A percentile compares a stretch with the other conserved stretches of the same genome.
Evolutionary conservation across 495 filamentous ascomycete genomes (phyloP).

Genomic region (Lophium mytilinum): DNA sequence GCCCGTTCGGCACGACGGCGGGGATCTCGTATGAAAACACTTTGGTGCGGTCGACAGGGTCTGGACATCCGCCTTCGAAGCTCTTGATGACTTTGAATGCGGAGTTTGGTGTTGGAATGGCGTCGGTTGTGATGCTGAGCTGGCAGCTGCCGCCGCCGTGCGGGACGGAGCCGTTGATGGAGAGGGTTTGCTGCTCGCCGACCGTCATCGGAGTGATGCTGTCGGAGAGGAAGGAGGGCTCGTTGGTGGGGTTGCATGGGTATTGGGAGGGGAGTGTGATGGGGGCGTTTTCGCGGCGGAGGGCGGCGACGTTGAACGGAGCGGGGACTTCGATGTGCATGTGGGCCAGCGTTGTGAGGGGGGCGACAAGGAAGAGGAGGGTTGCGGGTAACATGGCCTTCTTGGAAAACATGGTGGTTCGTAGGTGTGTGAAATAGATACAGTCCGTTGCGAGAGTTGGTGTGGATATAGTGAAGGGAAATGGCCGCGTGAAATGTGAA

Average conservation of each 20-base stretch:
- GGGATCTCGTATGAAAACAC: conserved; percentile 52
- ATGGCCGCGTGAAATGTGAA: too few relatives aligned
- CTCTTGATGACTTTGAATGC: conserved; percentile 37
- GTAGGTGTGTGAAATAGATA: too few relatives aligned
- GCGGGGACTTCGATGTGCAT: neutral
- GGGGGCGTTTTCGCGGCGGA: neutral
- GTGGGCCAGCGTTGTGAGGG: neutral
- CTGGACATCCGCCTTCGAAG: conserved; percentile 62
- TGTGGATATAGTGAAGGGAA: too few relatives aligned
- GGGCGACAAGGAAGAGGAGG: neutral
- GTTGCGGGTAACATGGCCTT: neutral
- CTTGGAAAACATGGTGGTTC: neutral
- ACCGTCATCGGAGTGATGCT: conserved; percentile 21
- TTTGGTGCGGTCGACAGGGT: conserved; percentile 15
- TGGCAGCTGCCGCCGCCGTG: conserved; percentile 85
- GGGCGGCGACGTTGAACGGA: neutral
- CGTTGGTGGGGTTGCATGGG: neutral
- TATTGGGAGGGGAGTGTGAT: neutral
- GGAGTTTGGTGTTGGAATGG: conserved; percentile 44
- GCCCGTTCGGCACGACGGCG: conserved; percentile 46
- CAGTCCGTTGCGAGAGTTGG: too few relatives aligned
- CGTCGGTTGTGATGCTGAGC: conserved; percentile 66
- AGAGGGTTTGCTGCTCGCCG: conserved; percentile 44
- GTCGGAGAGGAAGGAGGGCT: neutral
- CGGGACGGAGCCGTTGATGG: conserved; percentile 53